Evolutionary conservation across 1,139 yeast species (phyloP), one percentile per base, ranked within the genome.

Genomic region (Protomyces lactucae-debilis): DNA sequence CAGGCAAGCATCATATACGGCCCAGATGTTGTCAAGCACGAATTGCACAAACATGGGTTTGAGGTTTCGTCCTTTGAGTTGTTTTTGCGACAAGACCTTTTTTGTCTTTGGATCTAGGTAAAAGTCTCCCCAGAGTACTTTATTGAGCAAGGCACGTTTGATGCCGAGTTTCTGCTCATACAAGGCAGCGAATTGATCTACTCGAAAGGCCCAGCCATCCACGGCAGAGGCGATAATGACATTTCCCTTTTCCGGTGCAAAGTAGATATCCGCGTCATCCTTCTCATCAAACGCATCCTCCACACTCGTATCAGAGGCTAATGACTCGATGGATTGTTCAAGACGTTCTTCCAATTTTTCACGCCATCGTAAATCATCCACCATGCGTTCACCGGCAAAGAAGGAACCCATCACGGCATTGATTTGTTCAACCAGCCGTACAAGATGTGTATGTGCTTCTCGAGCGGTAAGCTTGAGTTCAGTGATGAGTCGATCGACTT

Each of bases 171-270:
- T 91, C 48, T 85, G 83, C 76, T 87, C 95, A 73, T 90, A 90
- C 51, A 95, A 85, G 66, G 88, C 85, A 4, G 97, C 89, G 76
- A 93, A 88, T 67, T 95, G 96, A 66, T 88, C 84, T 48, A 95
- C 80, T 60, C 91, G 88, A 75, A 95, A 95, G 0, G 98, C 99
- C 99, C 99, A 95, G 3, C 98, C 98, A 75, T 93, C 99, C 28
- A 88, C 80, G 0, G 99, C 99, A 52, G 96, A 87, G 0, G 97
- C 92, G 77, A 95, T 93, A 1, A 95, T 85, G 5, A 95, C 98
- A 73, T 95, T 95, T 73, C 92, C 91, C 72, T 83, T 82, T 64
- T 88, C 91, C 0, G 99, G 99, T 10, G 90, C 82, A 70, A 95
- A 95, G 73, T 95, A 95, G 51, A 93, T 77, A 70, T 87, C 95